Percentiles rank a stretch among this genome's conserved stretches.
Conservation (phyloP, 2,329 filamentous ascomycete genomes). For the Talaromyces rugulosus region DNA sequence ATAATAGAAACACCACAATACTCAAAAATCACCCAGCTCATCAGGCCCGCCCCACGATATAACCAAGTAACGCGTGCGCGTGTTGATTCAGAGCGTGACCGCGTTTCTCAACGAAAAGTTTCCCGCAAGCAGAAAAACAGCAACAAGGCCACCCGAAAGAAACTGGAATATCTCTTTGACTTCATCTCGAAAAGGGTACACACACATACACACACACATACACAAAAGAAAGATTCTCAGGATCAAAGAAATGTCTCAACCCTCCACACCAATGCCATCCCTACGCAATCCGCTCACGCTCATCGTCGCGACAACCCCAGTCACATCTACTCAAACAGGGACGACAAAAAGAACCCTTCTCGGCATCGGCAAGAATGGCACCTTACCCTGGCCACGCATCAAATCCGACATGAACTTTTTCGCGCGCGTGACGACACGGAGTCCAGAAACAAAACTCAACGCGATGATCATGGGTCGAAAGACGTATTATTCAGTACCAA, state of each 20-base stretch:
- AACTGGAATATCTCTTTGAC: background rate
- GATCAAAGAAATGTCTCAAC: background rate
- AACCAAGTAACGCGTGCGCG: background rate
- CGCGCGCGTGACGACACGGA: slow-evolving; percentile 75
- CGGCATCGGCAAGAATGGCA: slow-evolving; percentile 78
- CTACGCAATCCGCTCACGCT: slow-evolving; percentile 62
- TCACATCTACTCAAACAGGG: slow-evolving; percentile 24
- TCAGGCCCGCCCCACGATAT: background rate
- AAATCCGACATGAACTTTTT: slow-evolving; percentile 95
- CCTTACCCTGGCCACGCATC: slow-evolving; percentile 83
- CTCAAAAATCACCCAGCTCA: background rate
- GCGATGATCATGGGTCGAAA: slow-evolving; percentile 96
- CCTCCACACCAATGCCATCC: background rate
- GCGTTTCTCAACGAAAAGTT: background rate
- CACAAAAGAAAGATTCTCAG: background rate
- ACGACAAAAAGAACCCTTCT: slow-evolving; percentile 67
- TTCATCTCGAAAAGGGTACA: background rate
- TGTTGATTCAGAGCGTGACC: background rate
- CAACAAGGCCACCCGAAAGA: background rate
- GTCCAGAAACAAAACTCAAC: slow-evolving; percentile 43
- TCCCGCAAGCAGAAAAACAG: background rate
- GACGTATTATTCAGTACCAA: slow-evolving; percentile 89
- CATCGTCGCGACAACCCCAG: slow-evolving; percentile 79
- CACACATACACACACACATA: background rate
- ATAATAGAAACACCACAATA: background rate